Evolutionary conservation across 768 basidiomycete species (phyloP).

Genomic region (Infundibulicybe gibba): DNA sequence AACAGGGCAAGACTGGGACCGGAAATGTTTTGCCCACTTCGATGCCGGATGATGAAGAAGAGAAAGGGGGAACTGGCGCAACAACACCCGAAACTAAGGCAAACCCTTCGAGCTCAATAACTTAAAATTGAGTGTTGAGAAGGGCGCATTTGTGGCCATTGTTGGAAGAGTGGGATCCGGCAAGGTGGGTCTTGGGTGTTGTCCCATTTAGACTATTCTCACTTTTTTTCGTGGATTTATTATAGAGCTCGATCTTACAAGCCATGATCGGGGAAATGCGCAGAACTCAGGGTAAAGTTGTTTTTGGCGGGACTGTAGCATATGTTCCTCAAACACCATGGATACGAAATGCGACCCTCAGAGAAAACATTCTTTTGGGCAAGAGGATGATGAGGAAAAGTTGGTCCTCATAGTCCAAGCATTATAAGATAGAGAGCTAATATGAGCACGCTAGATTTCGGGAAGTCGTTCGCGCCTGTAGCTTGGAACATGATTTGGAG

Average conservation of each 20-base stretch:
- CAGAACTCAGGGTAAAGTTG: conserved; percentile 49
- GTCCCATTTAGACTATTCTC: not conserved
- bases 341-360: conserved; percentile 66
- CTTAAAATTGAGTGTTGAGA: conserved; percentile 41
- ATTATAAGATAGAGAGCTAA: not conserved
- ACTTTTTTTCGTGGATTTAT: not conserved
- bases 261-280: conserved; percentile 69
- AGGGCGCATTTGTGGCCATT: conserved; percentile 64
- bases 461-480: conserved; percentile 60
- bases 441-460: conserved; percentile 37
- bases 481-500: conserved; percentile 66
- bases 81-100: conserved; percentile 26
- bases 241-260: conserved; percentile 52
- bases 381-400: conserved; percentile 55
- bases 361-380: conserved; percentile 78
- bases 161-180: conserved; percentile 77
- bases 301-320: conserved; percentile 51
- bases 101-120: conserved; percentile 46
- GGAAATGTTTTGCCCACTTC: conserved; percentile 17
- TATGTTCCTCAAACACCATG: conserved; percentile 63
- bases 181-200: conserved; percentile 36
- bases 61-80: conserved; percentile 3
- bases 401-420: conserved; percentile 13
- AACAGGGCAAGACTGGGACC: conserved; percentile 14
- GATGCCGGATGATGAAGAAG: not conserved